Conservation (phyloP, 495 filamentous ascomycete species). For the Penicillium coffeae region DNA sequence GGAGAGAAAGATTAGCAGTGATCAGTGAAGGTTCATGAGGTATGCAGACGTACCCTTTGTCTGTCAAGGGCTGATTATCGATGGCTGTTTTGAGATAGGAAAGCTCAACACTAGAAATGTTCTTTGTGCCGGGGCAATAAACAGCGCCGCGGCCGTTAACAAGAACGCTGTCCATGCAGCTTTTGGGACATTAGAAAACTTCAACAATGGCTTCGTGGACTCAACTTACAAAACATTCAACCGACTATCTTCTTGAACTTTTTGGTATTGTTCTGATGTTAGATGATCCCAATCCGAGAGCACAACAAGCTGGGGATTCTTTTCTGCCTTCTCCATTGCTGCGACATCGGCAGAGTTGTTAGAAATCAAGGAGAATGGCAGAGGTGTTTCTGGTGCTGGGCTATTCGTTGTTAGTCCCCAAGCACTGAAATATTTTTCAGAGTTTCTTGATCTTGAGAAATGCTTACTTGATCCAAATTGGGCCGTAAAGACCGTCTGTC, state of each 20-base stretch:
- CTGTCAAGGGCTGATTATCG: constrained; percentile 35
- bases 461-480: constrained; percentile 31
- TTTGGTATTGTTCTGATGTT: constrained; percentile 37
- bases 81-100: constrained; percentile 27
- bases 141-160: constrained; percentile 52
- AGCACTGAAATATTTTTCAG: background rate
- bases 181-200: too few species aligned
- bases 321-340: constrained; percentile 45
- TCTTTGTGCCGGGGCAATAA: constrained; percentile 37
- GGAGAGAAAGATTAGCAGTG: background rate
- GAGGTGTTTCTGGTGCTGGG: constrained; percentile 25
- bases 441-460: background rate
- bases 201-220: too few species aligned
- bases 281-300: constrained; percentile 51
- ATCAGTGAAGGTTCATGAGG: background rate
- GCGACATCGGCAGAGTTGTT: constrained; percentile 32
- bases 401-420: constrained; percentile 19
- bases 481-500: constrained; percentile 52
- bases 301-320: constrained; percentile 32
- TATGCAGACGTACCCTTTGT: constrained; percentile 42
- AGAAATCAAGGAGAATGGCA: constrained; percentile 48
- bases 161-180: constrained; percentile 43
- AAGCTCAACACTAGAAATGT: constrained; percentile 30
- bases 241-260: constrained; percentile 32
- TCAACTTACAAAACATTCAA: constrained; percentile 37